A percentile compares a stretch with the other conserved stretches of the same genome.
Evolutionary conservation across 805 yeast species (phyloP).

Genomic region (Starmerella vitae): DNA sequence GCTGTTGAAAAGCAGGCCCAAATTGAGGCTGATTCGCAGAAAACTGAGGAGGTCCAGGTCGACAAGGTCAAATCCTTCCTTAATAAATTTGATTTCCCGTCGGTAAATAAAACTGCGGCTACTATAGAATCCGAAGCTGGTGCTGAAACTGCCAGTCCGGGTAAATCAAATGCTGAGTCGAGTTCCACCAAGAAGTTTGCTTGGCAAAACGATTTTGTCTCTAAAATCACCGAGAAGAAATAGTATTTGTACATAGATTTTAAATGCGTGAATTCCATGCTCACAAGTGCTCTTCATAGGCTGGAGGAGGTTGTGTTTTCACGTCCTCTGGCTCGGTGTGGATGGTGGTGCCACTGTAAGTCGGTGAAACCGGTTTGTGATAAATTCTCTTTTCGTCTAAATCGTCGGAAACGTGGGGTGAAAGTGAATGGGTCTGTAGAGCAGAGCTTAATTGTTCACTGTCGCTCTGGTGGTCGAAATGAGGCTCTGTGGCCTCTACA

Average conservation of each 20-base stretch:
- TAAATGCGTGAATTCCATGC: too few relatives aligned
- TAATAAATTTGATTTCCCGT: slow-evolving; percentile 18
- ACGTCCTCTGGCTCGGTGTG: not conserved
- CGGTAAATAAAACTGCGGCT: slow-evolving; percentile 1
- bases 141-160: not conserved
- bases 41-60: not conserved
- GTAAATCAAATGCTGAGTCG: not conserved
- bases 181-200: slow-evolving; percentile 12
- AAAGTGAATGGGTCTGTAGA: too few relatives aligned
- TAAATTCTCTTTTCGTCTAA: too few relatives aligned
- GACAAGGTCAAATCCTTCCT: slow-evolving; percentile 13
- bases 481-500: too few relatives aligned
- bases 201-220: slow-evolving; percentile 22
- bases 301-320: not conserved
- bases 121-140: not conserved
- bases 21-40: not conserved
- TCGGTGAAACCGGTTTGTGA: not conserved
- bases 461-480: too few relatives aligned
- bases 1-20: slow-evolving; percentile 2
- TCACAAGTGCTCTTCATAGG: too few relatives aligned
- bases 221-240: slow-evolving; percentile 11
- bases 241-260: slow-evolving; percentile 6
- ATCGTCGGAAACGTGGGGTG: too few relatives aligned
- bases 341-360: not conserved
- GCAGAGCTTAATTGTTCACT: too few relatives aligned